Base-by-base conservation (phyloP, 192 early-diverging fungal genomes). In the Chytriomyces confervae region DNA sequence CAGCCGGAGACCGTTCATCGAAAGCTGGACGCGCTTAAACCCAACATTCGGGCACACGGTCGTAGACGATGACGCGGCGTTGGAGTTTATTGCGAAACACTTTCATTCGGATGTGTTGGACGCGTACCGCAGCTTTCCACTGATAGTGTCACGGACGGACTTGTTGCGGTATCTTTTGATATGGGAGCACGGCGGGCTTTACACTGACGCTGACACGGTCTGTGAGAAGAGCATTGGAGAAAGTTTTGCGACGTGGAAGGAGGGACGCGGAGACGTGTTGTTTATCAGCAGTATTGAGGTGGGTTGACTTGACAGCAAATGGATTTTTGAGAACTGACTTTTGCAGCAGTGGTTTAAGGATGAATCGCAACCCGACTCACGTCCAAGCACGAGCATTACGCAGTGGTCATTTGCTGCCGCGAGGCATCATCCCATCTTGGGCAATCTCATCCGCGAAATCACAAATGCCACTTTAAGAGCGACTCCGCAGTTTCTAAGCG, bases 161-260 rank as follows among this genome's bases (percentile, higher is more conserved):
- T 57, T 78, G 66, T 47, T 79, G 9, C 78, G 78, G 18, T 79
- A 79, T 49, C 43, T 66, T 18, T 5, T 79, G 70, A 24, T 79
- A 7, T 79, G 16, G 36, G 48, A 24, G 16, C 48, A 57, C 8
- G 78, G 78, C n/a, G 78, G 78, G 5, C 23, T 73, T 20, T 79
- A 79, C 62, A 18, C 69, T 7, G 78, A 79, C 46, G 18, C 63
- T 18, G 78, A 79, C 62, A 79, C 78, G 11, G 20, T 16, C 9
- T 79, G 78, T 44, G 24, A 50, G 9, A 13, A 65, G 48, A 13
- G n/a, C 5, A 23, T 76, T 5, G 74, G 16, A 61, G 53, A 57
- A 13, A 5, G 16, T 13, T 57, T 57, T 57, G 20, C 2, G 20
- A 57, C 13, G 16, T 57, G 53, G 53, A 57, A 0, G 53, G 16